Base-by-base conservation (phyloP, 2,329 filamentous ascomycete genomes). In the Xylogone sp. region DNA sequence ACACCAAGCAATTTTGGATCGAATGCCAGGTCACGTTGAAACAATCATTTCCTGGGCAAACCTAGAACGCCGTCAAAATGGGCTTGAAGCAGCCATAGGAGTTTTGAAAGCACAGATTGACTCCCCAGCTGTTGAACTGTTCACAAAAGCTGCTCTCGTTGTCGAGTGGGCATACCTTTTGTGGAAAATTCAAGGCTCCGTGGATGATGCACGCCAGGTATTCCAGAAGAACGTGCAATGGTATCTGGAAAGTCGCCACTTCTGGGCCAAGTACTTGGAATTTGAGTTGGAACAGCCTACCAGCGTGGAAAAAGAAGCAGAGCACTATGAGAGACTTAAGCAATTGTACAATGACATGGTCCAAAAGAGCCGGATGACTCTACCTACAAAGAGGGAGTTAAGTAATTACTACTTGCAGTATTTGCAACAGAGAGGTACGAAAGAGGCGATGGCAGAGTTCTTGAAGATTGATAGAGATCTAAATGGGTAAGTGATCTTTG, bases 21-120 rank as follows among this genome's bases (percentile, higher is more conserved):
- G 79, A 53, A 73, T 96, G 16, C 91, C 93, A 1, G 86, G 88
- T 58, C 89, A 93, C 57, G 79, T 96, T 45, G 91, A 97, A 68
- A 90, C 89, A 1, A 90, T 97, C 57, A 76, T 93, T 9, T 94
- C 92, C 1, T 84, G 91, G 76, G 92, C 91, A 29, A 94, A 96
- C 58, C 74, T 96, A 39, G 84, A 90, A 67, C 86, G 92, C 57
- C 87, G 94, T 27, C 89, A 96, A 62, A 82, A 81, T 48, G 91
- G 90, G 5, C 77, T 95, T 3, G 89, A 96, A 27, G 87, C 89
- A 1, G 93, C 93, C 2, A 88, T 97, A 51, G 82, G 87, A 50
- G 79, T 95, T 5, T 89, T 92, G 69, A 90, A 92, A 68, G 77
- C 80, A 46, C 88, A 95, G 56, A 87, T 97, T 56, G 86, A 92